Conservation (phyloP, 31 red algal species). For the Bonnemaisonia californica region DNA sequence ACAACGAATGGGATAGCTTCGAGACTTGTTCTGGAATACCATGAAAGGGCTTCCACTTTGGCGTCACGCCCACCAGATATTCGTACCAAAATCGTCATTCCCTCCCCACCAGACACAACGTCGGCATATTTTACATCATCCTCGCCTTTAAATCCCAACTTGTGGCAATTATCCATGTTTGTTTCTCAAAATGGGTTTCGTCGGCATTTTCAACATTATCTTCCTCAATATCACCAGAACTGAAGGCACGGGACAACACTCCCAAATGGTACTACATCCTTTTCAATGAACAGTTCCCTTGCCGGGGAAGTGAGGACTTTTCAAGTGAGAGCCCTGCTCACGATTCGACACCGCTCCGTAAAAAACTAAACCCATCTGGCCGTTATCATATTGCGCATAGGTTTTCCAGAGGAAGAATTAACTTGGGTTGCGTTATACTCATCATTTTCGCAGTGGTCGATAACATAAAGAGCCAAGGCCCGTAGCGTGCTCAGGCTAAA, state of each 20-base stretch:
- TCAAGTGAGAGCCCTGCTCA: slow-evolving; percentile 22
- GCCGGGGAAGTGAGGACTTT: slow-evolving; percentile 2
- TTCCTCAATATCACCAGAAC: slow-evolving; percentile 11
- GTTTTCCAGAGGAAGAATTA: neutral
- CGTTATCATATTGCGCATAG: neutral
- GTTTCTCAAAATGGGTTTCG: slow-evolving; percentile 41
- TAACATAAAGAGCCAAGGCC: neutral
- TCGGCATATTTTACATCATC: slow-evolving; percentile 43
- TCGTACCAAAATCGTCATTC: slow-evolving; percentile 47
- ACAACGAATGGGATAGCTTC: slow-evolving; percentile 30
- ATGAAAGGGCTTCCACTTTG: slow-evolving; percentile 12
- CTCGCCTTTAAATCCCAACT: slow-evolving; percentile 1
- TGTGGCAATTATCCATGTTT: slow-evolving; percentile 42
- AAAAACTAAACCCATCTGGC: slow-evolving; percentile 31
- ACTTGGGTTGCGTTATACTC: neutral
- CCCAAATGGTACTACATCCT: slow-evolving; percentile 32
- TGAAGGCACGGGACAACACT: neutral
- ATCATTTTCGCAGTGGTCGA: neutral
- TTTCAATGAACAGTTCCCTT: slow-evolving; percentile 16
- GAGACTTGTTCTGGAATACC: slow-evolving; percentile 35
- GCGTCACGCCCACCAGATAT: slow-evolving; percentile 24
- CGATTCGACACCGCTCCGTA: slow-evolving; percentile 2
- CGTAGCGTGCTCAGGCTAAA: slow-evolving; percentile 10
- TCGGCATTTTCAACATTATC: too few species aligned
- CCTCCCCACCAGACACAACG: slow-evolving; percentile 21